Evolutionary conservation across 2,329 filamentous ascomycete genomes (phyloP), one percentile per base, ranked within the genome.

Genomic region (Diplodia corticola): DNA sequence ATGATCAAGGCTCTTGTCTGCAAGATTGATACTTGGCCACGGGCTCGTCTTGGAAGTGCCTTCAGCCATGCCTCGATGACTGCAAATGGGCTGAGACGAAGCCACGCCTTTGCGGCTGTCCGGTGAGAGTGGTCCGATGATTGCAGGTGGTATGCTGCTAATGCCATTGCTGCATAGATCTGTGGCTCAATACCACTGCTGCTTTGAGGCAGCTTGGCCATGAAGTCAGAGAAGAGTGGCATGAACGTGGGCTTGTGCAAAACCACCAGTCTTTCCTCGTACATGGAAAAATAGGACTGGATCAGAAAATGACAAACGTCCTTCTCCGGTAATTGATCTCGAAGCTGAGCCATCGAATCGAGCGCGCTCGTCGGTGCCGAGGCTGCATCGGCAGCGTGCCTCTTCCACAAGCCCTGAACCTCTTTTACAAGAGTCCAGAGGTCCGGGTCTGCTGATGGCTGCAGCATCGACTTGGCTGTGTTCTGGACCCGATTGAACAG

Each of bases 231-330:
- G 37, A 72, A 73, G 10, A 69, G 68, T 13, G 67, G 68, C 57
- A 71, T 66, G 48, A 74, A 74, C 3, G 72, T 72, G 4, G 70
- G 71, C 2, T 68, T 63, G 46, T 74, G 72, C 2, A 73, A 53
- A 13, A 74, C 64, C 4, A 69, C 65, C 49, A 72, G 66, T 9
- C 69, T 70, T 10, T 70, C 68, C 64, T 74, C 72, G 33, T 71
- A 74, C 48, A 69, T 54, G 17, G 63, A 54, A 54, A 66, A 71
- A 53, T 73, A 73, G 20, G 69, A 68, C 2, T 57, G 35, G 3
- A 74, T 61, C 24, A 74, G 67, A 33, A 67, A 65, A 33, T 73
- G 71, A 17, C 59, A 63, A n/a, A 26, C 28, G 2, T 24, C 46
- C 7, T 50, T 26, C 10, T 1, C 13, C 26, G 59, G 59, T 6